Percentiles rank a stretch among this genome's conserved stretches.
Conservation (phyloP, 2,329 filamentous ascomycete genomes). For the Aspergillus pseudotamarii region DNA sequence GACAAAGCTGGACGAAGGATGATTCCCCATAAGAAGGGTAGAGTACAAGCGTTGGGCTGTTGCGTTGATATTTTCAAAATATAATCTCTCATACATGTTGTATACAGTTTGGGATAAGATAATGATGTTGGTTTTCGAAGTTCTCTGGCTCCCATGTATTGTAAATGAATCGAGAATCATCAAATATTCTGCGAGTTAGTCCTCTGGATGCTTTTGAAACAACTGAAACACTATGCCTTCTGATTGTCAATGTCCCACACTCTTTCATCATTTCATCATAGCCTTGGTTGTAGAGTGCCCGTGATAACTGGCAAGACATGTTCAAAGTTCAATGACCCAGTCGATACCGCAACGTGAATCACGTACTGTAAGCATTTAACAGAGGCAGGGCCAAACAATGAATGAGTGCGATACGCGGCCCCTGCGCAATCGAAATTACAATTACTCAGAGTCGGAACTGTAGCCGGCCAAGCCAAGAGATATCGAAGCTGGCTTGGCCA, state of each 20-base stretch:
- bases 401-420: not conserved
- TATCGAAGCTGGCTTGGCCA: constrained; percentile 26
- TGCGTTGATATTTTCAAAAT: not conserved
- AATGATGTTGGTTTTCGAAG: not conserved
- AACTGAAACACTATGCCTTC: not conserved
- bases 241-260: not conserved
- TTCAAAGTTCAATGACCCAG: not conserved
- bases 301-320: not conserved
- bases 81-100: not conserved
- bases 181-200: not conserved
- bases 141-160: not conserved
- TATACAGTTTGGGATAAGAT: not conserved
- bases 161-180: not conserved
- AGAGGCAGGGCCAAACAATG: not conserved
- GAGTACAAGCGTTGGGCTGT: not conserved
- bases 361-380: not conserved
- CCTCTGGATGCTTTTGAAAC: not conserved
- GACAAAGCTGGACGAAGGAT: not conserved
- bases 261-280: not conserved
- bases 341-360: not conserved
- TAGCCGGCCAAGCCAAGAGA: constrained; percentile 42
- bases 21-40: not conserved
- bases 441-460: constrained; percentile 45
- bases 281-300: not conserved
- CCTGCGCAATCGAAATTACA: not conserved